phyloP scores from a whole-genome alignment of 805 yeast genomes.

The Metschnikowia aberdeeniae region DNA sequence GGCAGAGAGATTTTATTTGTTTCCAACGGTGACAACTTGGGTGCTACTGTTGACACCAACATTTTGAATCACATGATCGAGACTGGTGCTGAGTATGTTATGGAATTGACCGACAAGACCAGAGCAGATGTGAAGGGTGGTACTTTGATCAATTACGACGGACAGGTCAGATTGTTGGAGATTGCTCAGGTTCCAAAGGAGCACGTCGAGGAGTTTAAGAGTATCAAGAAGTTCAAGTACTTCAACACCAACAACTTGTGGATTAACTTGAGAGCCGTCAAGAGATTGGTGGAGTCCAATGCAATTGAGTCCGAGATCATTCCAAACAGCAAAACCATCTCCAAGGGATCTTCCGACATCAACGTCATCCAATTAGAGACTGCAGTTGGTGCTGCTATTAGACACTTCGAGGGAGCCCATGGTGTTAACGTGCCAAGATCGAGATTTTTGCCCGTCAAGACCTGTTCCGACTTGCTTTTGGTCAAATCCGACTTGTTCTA shows the following conservation, averaged over 20 bases:
- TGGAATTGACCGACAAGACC: slow-evolving; percentile 98
- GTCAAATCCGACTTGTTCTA: slow-evolving; percentile 93
- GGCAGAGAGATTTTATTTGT: slow-evolving; percentile 95
- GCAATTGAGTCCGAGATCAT: slow-evolving; percentile 88
- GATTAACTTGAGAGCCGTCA: slow-evolving; percentile 93
- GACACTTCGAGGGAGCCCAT: slow-evolving; percentile 90
- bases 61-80: slow-evolving; percentile 91
- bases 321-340: slow-evolving; percentile 86
- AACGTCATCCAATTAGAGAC: slow-evolving; percentile 95
- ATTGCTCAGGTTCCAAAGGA: slow-evolving; percentile 98
- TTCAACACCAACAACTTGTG: slow-evolving; percentile 98
- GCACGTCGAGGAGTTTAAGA: slow-evolving; percentile 96
- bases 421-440: slow-evolving; percentile 99
- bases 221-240: slow-evolving; percentile 95
- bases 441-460: slow-evolving; percentile 96
- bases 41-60: slow-evolving; percentile 93
- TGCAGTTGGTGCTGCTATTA: slow-evolving; percentile 98
- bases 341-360: slow-evolving; percentile 70
- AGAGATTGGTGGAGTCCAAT: slow-evolving; percentile 81
- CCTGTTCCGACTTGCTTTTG: slow-evolving; percentile 88
- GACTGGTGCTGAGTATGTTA: slow-evolving; percentile 87
- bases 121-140: slow-evolving; percentile 99
- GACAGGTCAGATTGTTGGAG: slow-evolving; percentile 89
- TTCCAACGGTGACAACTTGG: slow-evolving; percentile 96
- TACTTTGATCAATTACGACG: slow-evolving; percentile 93